Conservation (phyloP, 1,284 basidiomycete species). For the Sanguinoderma infundibulare region DNA sequence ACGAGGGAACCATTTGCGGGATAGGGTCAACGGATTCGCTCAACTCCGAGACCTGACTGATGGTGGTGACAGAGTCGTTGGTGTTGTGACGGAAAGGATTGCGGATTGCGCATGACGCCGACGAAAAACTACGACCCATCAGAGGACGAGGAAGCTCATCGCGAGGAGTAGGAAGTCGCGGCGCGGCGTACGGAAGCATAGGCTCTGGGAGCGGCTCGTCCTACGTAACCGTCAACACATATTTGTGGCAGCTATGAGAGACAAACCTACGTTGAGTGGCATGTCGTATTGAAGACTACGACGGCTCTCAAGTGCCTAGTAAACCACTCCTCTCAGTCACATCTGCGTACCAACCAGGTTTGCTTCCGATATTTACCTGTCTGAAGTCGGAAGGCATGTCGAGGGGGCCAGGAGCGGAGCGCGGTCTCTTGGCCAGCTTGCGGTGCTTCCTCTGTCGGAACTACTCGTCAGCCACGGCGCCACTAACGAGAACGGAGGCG, state of each 20-base stretch:
- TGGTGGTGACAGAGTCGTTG: conserved; percentile 8
- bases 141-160: conserved; percentile 3
- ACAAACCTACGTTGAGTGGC: not conserved
- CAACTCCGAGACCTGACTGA: not conserved
- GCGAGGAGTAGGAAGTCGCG: not conserved
- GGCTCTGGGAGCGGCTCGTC: not conserved
- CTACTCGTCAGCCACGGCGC: not conserved
- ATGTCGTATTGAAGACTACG: not conserved
- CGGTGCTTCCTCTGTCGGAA: conserved; percentile 4
- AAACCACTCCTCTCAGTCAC: not conserved
- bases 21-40: not conserved
- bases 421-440: not conserved
- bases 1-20: not conserved
- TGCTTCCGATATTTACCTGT: not conserved
- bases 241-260: not conserved
- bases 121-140: conserved; percentile 1
- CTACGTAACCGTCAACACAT: not conserved
- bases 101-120: conserved; percentile 11
- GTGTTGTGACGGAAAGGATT: conserved; percentile 21
- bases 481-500: not conserved
- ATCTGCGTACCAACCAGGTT: not conserved
- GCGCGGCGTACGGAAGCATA: not conserved
- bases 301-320: not conserved
- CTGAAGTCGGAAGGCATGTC: not conserved
- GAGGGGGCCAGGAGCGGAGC: not conserved